phyloP scores from a whole-genome alignment of 2,329 filamentous ascomycete species.

The Stagonosporopsis cucurbitacearum region DNA sequence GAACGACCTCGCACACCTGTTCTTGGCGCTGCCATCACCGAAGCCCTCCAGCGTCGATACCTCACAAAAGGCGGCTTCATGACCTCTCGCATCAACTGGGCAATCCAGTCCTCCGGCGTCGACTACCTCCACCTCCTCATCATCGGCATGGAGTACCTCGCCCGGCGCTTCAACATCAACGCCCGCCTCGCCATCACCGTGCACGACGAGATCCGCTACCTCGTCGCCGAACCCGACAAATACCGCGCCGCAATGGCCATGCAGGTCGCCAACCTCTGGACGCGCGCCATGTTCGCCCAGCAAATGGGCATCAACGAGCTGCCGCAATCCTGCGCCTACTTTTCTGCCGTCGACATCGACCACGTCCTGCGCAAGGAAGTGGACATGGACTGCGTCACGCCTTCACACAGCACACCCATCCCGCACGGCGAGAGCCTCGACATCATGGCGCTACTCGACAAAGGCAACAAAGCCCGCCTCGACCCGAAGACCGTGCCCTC shows the following conservation, averaged over 20 bases:
- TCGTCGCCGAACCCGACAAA: slow-evolving; percentile 83
- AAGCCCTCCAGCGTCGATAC: slow-evolving; percentile 87
- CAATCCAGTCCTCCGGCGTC: slow-evolving; percentile 95
- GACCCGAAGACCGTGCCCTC: slow-evolving; percentile 68
- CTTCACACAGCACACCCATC: slow-evolving; percentile 80
- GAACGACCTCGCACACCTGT: slow-evolving; percentile 89
- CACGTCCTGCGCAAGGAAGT: slow-evolving; percentile 97
- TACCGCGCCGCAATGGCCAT: slow-evolving; percentile 92
- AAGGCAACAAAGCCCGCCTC: slow-evolving; percentile 71
- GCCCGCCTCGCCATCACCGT: slow-evolving; percentile 92
- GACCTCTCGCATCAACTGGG: slow-evolving; percentile 98
- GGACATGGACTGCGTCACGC: slow-evolving; percentile 95
- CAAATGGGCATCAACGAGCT: slow-evolving; percentile 96
- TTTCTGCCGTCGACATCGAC: slow-evolving; percentile 94
- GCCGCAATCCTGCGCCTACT: slow-evolving; percentile 92
- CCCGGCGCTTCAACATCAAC: slow-evolving; percentile 80
- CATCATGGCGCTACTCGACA: slow-evolving; percentile 77
- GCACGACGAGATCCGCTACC: slow-evolving; percentile 95
- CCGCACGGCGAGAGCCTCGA: slow-evolving; percentile 86
- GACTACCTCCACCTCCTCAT: slow-evolving; percentile 96
- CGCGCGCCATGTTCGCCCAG: slow-evolving; percentile 94
- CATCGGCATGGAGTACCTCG: slow-evolving; percentile 91
- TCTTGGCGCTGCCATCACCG: slow-evolving; percentile 91
- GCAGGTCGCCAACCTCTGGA: slow-evolving; percentile 95
- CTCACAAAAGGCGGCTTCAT: slow-evolving; percentile 91